phyloP scores from a whole-genome alignment of 1,139 yeast species.

The Kurtzmaniella quercitrusa region DNA sequence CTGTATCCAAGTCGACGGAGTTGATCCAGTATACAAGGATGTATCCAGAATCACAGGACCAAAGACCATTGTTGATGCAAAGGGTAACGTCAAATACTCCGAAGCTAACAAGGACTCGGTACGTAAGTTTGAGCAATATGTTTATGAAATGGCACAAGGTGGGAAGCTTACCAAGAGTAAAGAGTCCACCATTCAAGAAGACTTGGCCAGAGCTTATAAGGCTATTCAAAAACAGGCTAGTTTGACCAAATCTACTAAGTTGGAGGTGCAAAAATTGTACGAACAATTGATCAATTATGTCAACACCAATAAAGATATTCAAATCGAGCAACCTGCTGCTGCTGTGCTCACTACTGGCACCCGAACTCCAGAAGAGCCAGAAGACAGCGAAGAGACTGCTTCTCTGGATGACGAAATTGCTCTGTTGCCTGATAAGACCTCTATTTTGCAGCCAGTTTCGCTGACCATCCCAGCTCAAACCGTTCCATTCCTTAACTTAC shows the following conservation, averaged over 20 bases:
- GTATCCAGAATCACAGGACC: constrained; percentile 95
- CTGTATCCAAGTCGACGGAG: constrained; percentile 80
- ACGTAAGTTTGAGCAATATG: constrained; percentile 93
- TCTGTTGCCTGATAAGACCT: constrained; percentile 69
- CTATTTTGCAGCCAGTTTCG: constrained; percentile 70
- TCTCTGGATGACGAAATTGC: constrained; percentile 73
- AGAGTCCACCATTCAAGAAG: constrained; percentile 78
- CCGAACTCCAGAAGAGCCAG: constrained; percentile 41
- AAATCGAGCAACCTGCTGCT: constrained; percentile 42
- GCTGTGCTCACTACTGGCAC: constrained; percentile 38
- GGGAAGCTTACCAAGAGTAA: constrained; percentile 69
- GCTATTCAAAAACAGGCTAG: constrained; percentile 72
- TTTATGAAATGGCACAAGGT: constrained; percentile 95
- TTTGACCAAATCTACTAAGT: constrained; percentile 54
- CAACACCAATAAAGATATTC: constrained; percentile 64
- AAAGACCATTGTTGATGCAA: constrained; percentile 78
- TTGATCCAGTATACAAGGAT: constrained; percentile 91
- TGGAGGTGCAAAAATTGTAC: constrained; percentile 78
- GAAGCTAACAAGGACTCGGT: constrained; percentile 89
- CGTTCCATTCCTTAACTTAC: constrained; percentile 90
- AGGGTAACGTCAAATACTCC: constrained; percentile 80
- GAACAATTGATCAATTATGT: constrained; percentile 73
- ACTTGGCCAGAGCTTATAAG: constrained; percentile 78
- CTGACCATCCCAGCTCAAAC: constrained; percentile 76
- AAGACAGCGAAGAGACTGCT: constrained; percentile 46